These are phyloP conservation scores for Blastobotrys buckinghamii DNA, from an alignment of 1,139 yeast genomes.

Conservation along the genomic window DNA sequence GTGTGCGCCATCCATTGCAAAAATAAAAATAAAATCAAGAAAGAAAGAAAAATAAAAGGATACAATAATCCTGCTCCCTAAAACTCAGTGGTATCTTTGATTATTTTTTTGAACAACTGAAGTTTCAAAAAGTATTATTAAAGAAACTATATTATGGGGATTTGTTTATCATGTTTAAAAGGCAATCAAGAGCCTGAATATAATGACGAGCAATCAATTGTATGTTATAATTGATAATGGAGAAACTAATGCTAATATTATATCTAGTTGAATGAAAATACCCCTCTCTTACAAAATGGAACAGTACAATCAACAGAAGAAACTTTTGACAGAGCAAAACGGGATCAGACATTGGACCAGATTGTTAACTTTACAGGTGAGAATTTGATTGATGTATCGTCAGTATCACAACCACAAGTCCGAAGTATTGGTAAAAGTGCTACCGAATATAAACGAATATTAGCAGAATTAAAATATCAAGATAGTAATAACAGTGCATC, in stretches of 20 bases:
- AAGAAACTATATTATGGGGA: slow-evolving; percentile 18
- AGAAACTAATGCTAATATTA: background rate
- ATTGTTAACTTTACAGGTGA: slow-evolving; percentile 25
- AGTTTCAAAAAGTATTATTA: too few relatives aligned
- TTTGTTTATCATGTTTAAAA: slow-evolving; percentile 22
- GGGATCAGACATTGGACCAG: slow-evolving; percentile 19
- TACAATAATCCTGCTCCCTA: too few relatives aligned
- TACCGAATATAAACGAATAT: slow-evolving; percentile 17
- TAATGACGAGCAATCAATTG: slow-evolving; percentile 16
- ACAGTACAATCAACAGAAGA: slow-evolving; percentile 7
- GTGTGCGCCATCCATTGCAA: too few relatives aligned
- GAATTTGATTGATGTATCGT: slow-evolving; percentile 24
- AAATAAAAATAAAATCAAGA: too few relatives aligned
- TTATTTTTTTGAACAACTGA: too few relatives aligned
- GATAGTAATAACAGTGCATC: background rate
- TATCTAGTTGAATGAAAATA: slow-evolving; percentile 11
- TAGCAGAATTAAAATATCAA: slow-evolving; percentile 15
- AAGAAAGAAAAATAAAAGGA: too few relatives aligned
- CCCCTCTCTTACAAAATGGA: slow-evolving; percentile 9
- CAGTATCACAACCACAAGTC: slow-evolving; percentile 24
- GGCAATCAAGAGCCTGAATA: slow-evolving; percentile 7
- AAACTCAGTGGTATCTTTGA: too few relatives aligned
- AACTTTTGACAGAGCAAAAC: slow-evolving; percentile 17
- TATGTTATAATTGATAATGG: background rate
- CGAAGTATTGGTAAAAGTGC: slow-evolving; percentile 20